Conservation (phyloP, 345 rosid genomes). For the Eucalyptus paniculata region DNA sequence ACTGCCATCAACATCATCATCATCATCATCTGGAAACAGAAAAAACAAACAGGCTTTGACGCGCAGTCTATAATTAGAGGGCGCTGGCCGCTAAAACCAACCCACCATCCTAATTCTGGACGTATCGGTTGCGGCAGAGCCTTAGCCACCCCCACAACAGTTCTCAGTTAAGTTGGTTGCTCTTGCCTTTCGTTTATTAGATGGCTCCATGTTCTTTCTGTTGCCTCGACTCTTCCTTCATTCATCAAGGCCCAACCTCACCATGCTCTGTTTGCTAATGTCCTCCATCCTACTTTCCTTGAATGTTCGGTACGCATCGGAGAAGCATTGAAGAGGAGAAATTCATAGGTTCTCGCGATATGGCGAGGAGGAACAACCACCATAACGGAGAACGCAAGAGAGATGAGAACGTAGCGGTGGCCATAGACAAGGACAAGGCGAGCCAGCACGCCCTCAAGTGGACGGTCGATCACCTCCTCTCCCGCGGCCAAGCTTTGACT, state of each 20-base stretch:
- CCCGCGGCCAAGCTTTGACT: constrained; percentile 39
- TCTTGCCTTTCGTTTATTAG: neutral
- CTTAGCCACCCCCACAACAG: neutral
- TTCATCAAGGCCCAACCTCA: neutral
- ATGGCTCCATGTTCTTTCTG: neutral
- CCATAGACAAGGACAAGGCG: constrained; percentile 64
- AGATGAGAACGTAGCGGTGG: constrained; percentile 36
- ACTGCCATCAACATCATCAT: neutral
- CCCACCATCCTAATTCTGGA: neutral
- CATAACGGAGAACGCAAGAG: neutral
- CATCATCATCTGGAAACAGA: neutral
- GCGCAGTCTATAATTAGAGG: neutral
- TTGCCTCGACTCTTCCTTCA: neutral
- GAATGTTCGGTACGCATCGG: neutral
- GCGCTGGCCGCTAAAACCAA: neutral
- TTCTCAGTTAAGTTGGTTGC: neutral
- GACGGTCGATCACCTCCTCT: constrained; percentile 51
- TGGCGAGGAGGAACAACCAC: neutral
- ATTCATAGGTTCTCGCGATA: neutral
- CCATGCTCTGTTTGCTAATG: neutral
- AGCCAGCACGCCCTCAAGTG: constrained; percentile 77
- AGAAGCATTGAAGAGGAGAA: neutral
- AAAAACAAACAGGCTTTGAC: neutral
- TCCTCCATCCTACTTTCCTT: neutral
- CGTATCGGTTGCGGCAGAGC: neutral